Evolutionary conservation across 2,329 filamentous ascomycete genomes (phyloP), one percentile per base, ranked within the genome.

Genomic region (Botrytis hyacinthi): DNA sequence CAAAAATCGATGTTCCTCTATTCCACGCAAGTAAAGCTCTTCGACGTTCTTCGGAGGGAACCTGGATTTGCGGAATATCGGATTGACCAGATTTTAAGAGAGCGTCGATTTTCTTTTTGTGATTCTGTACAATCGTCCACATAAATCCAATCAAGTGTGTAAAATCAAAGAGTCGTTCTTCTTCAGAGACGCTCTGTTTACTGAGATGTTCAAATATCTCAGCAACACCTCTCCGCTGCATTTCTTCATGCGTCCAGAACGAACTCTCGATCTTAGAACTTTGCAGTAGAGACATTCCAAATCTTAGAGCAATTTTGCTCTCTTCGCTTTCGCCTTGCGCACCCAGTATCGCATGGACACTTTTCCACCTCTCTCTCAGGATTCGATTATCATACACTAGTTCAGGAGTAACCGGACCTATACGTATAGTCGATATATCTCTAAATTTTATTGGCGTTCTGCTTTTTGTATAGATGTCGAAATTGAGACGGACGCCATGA

Each of bases 401-500:
- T 8, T 44, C 3, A 20, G 37, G 20, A 40, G 10, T 9, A 10
- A 46, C 20, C 8, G 51, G 20, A 5, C 16, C 32, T 5, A 68
- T 44, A 14, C 42, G 16, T 14, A 54, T 12, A 12, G 42, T 37
- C 1, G 42, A 42, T 20, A 22, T 18, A n/a, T 22, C 29, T 35
- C 16, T 35, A 12, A 40, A 59, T 8, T 35, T 42, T 29, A 62
- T 26, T 4, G 70, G 42, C 20, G 63, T 48, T 35, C 29, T 42
- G 3, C 6, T 12, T 6, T 18, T 22, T 16, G 22, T 20, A 7
- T 18, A 20, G 9, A 46, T 35, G 35, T n/a, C 14, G 37, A 71
- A 74, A 2, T 59, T 29, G 2, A 67, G 20, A 35, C 60, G 57
- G 8, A 65, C 29, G 1, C 74, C 76, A 14, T 75, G 70, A 6